phyloP scores from a whole-genome alignment of 2,329 filamentous ascomycete genomes.

The Rhexocercosporidium sp. region DNA sequence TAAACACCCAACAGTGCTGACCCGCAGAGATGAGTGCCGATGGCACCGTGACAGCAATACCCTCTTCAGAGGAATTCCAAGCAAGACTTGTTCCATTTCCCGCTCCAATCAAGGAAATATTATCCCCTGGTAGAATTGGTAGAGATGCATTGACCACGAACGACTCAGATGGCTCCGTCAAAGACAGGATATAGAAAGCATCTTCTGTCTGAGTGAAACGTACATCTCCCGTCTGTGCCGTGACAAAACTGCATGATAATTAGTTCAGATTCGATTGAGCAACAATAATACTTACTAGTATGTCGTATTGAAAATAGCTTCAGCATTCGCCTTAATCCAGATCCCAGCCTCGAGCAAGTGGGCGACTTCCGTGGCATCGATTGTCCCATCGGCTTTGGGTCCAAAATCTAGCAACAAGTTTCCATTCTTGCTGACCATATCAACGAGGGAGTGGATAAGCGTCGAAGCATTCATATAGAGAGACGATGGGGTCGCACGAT shows the following conservation, averaged over 20 bases:
- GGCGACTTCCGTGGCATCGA: constrained; percentile 53
- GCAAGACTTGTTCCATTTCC: constrained; percentile 39
- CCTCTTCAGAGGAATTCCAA: constrained; percentile 32
- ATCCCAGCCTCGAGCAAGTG: constrained; percentile 55
- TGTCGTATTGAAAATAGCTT: constrained; percentile 62
- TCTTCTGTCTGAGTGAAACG: constrained; percentile 57
- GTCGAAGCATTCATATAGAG: constrained; percentile 58
- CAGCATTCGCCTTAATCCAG: constrained; percentile 59
- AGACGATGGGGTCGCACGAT: constrained; percentile 54
- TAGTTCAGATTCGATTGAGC: not conserved
- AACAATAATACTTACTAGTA: constrained; percentile 46
- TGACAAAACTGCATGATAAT: constrained; percentile 42
- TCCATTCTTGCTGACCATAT: constrained; percentile 60
- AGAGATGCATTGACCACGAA: constrained; percentile 50
- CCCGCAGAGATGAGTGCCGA: constrained; percentile 18
- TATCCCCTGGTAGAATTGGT: constrained; percentile 53
- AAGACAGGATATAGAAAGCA: constrained; percentile 57
- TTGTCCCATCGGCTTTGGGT: constrained; percentile 58
- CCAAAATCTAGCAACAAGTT: constrained; percentile 63
- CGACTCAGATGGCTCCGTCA: constrained; percentile 49
- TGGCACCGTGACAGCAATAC: constrained; percentile 38
- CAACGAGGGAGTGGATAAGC: constrained; percentile 54
- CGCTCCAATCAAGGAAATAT: constrained; percentile 51
- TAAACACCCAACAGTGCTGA: constrained; percentile 32
- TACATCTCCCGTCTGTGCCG: constrained; percentile 50